Conservation (phyloP, 768 basidiomycete species). For the Termitomyces heimii region DNA sequence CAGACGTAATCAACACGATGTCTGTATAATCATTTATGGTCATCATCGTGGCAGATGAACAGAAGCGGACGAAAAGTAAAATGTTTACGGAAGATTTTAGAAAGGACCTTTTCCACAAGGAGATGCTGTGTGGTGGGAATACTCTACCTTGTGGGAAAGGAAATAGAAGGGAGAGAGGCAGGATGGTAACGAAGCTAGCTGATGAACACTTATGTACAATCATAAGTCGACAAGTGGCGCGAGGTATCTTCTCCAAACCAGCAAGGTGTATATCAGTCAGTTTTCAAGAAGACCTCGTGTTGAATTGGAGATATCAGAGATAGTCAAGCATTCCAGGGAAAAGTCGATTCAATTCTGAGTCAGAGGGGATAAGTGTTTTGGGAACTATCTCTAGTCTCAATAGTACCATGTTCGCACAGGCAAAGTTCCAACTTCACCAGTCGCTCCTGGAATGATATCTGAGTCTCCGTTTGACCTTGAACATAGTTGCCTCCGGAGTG, state of each 20-base stretch:
- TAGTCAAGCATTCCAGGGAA: too few relatives aligned
- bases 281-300: too few relatives aligned
- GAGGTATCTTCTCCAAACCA: neutral
- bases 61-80: neutral
- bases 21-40: neutral
- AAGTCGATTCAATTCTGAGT: too few relatives aligned
- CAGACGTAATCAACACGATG: neutral
- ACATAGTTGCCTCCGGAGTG: neutral
- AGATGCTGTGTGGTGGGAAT: neutral
- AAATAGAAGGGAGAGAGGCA: too few relatives aligned
- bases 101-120: neutral
- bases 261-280: neutral
- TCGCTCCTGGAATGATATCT: too few relatives aligned
- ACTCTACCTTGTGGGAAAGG: neutral
- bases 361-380: too few relatives aligned
- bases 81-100: neutral
- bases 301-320: too few relatives aligned
- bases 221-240: neutral
- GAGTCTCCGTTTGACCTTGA: neutral
- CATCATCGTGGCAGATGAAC: neutral
- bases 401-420: too few relatives aligned
- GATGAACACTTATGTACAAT: neutral
- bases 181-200: neutral
- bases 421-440: neutral
- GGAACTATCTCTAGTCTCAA: too few relatives aligned